Evolutionary conservation across 371 early-diverging fungal genomes (phyloP).

Genomic region (Amoeboradix gromovi): DNA sequence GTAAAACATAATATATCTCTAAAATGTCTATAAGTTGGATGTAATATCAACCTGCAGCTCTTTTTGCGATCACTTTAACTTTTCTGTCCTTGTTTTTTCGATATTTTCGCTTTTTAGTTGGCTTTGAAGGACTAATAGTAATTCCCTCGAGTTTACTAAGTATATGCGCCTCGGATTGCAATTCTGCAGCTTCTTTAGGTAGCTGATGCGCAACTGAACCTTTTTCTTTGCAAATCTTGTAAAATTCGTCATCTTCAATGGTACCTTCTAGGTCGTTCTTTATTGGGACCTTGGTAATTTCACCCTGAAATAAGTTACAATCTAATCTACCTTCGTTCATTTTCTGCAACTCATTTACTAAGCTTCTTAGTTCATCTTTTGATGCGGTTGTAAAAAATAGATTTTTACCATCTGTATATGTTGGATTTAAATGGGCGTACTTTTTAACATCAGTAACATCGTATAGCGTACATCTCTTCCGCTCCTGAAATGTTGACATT

Average conservation of each 20-base stretch:
- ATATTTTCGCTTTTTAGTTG: not conserved
- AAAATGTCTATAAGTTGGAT: no score
- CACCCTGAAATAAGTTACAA: not conserved
- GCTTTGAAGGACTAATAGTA: not conserved
- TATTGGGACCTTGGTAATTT: not conserved
- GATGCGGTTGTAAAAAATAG: not conserved
- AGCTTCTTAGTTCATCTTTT: not conserved
- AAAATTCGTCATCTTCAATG: not conserved
- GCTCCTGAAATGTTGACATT: not conserved
- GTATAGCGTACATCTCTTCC: not conserved
- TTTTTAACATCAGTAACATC: not conserved
- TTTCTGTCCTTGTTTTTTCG: not conserved
- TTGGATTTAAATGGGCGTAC: not conserved
- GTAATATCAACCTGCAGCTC: no score
- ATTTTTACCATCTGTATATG: not conserved
- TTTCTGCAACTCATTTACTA: not conserved
- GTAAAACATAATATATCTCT: no score
- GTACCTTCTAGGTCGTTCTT: not conserved
- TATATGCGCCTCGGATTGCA: not conserved
- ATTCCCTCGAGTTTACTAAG: not conserved
- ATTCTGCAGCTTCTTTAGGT: not conserved
- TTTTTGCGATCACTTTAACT: not conserved
- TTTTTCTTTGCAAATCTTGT: not conserved
- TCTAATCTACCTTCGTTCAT: not conserved
- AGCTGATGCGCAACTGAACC: not conserved